phyloP scores from a whole-genome alignment of 2,329 filamentous ascomycete genomes.

The Apiospora marii region DNA sequence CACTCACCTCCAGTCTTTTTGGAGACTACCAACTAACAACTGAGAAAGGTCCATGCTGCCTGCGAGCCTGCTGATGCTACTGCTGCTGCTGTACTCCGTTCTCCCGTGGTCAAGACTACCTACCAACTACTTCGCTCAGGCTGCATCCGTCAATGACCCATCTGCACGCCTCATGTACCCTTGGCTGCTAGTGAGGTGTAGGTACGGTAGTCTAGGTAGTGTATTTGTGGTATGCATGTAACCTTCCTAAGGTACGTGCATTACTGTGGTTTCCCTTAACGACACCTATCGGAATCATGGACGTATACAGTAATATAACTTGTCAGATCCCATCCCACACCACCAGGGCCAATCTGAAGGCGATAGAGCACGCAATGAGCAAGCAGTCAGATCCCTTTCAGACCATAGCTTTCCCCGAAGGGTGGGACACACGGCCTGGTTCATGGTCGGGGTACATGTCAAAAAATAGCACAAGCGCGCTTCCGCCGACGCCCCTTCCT shows the following conservation, averaged over 20 bases:
- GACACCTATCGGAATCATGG: slow-evolving; percentile 17
- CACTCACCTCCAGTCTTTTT: neutral
- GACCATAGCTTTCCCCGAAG: slow-evolving; percentile 1
- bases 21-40: neutral
- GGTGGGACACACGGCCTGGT: neutral
- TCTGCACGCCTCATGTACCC: slow-evolving; percentile 16
- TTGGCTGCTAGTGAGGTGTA: neutral
- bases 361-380: slow-evolving; percentile 15
- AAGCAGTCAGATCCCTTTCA: slow-evolving; percentile 19
- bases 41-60: neutral
- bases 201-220: neutral
- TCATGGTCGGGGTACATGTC: slow-evolving; percentile 7
- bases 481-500: slow-evolving; percentile 12
- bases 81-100: neutral
- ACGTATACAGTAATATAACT: slow-evolving; percentile 19
- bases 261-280: neutral
- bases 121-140: neutral
- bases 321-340: slow-evolving; percentile 16
- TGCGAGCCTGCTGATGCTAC: neutral
- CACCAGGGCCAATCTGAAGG: neutral
- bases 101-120: neutral
- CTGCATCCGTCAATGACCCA: slow-evolving; percentile 6
- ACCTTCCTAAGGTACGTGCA: slow-evolving; percentile 17
- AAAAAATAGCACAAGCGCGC: slow-evolving; percentile 18
- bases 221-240: slow-evolving; percentile 9